Percentiles rank a stretch among this genome's conserved stretches.
phyloP scores from a whole-genome alignment of 1,139 yeast genomes.

The Blastobotrys apis region DNA sequence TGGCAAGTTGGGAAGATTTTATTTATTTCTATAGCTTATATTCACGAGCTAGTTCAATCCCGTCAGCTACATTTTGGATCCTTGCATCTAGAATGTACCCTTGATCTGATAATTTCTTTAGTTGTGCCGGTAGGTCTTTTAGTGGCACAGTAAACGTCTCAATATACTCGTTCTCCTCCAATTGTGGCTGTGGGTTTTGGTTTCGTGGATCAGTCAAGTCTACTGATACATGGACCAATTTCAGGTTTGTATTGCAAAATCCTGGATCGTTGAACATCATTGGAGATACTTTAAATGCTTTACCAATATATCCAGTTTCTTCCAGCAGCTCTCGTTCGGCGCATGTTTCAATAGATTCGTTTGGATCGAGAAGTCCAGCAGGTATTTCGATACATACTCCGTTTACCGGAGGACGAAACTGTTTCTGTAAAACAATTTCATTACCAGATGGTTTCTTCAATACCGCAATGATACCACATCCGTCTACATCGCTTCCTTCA shows the following conservation, averaged over 20 bases:
- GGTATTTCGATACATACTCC: constrained; percentile 91
- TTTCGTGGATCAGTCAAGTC: constrained; percentile 67
- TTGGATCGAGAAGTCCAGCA: constrained; percentile 88
- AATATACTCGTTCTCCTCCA: constrained; percentile 87
- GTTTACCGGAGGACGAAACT: constrained; percentile 86
- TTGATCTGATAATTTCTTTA: constrained; percentile 49
- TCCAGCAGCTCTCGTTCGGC: constrained; percentile 85
- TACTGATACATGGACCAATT: constrained; percentile 71
- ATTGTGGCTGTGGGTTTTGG: constrained; percentile 59
- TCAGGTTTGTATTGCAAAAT: constrained; percentile 83
- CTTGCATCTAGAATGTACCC: constrained; percentile 84
- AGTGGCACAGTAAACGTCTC: constrained; percentile 72
- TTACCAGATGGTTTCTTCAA: constrained; percentile 50
- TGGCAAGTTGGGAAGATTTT: not conserved
- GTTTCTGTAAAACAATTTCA: constrained; percentile 72
- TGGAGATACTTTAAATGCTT: constrained; percentile 49
- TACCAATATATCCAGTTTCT: constrained; percentile 87
- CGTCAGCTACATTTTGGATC: constrained; percentile 80
- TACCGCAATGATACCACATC: constrained; percentile 75
- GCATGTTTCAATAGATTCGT: constrained; percentile 70
- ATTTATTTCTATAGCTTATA: constrained; percentile 5
- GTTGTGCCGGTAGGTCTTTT: constrained; percentile 48
- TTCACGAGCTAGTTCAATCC: constrained; percentile 47
- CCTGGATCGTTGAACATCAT: constrained; percentile 81
- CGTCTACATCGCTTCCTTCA: constrained; percentile 64